Percentiles rank a stretch among this genome's conserved stretches.
phyloP scores from a whole-genome alignment of 768 basidiomycete species.

The Amanita rimosa region DNA sequence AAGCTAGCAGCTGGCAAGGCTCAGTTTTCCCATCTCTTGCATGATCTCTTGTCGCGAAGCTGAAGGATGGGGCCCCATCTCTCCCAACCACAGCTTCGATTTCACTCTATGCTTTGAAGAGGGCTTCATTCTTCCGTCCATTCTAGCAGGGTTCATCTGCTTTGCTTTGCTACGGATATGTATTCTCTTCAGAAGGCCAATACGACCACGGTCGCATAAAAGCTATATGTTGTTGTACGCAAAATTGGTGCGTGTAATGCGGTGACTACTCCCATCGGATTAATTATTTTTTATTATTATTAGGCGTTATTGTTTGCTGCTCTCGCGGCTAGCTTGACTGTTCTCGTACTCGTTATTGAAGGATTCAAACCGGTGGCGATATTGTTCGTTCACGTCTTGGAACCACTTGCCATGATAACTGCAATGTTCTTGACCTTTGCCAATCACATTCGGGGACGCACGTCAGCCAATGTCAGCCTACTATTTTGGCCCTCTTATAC shows the following conservation, averaged over 20 bases:
- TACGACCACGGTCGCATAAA: constrained; percentile 25
- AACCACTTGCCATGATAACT: constrained; percentile 40
- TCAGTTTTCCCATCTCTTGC: neutral
- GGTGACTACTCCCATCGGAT: neutral
- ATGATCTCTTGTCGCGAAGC: constrained; percentile 39
- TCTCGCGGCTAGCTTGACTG: constrained; percentile 30
- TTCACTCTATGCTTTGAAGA: constrained; percentile 77
- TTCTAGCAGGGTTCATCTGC: constrained; percentile 36
- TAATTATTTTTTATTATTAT: neutral
- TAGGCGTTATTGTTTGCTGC: constrained; percentile 42
- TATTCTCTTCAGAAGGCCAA: constrained; percentile 14
- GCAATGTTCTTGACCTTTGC: constrained; percentile 42
- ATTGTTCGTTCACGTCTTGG: constrained; percentile 41
- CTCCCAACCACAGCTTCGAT: constrained; percentile 56
- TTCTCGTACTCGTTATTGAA: constrained; percentile 26
- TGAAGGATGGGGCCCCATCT: constrained; percentile 61
- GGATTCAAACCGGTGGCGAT: constrained; percentile 28
- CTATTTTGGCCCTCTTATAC: constrained; percentile 76
- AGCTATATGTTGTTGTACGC: constrained; percentile 39
- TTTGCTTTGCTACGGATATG: constrained; percentile 26
- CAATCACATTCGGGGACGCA: constrained; percentile 62
- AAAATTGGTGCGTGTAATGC: constrained; percentile 52
- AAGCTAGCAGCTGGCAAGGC: too few relatives aligned
- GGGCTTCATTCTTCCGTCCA: constrained; percentile 44
- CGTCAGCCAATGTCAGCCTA: constrained; percentile 62